These are phyloP conservation scores for Kluyveromyces sp. DNA, from an alignment of 1,139 yeast species.

Conservation along the genomic window DNA sequence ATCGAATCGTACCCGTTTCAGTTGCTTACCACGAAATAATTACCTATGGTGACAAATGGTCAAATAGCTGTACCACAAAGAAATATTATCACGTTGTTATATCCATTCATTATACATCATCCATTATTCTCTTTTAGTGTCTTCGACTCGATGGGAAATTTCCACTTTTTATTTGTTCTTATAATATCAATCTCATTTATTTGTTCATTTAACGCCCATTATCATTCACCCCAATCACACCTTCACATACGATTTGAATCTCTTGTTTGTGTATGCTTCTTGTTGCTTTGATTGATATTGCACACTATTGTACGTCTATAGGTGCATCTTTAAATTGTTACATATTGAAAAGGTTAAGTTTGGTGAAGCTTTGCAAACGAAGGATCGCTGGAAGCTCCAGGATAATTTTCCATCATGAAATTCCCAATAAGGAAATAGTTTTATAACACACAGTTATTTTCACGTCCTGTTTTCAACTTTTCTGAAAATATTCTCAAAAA, in stretches of 20 bases:
- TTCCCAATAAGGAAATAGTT: no score
- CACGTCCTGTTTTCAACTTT: no score
- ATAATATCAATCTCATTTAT: neutral
- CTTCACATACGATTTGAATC: conserved; percentile 7
- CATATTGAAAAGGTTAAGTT: neutral
- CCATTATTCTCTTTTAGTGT: no score
- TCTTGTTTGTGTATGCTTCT: conserved; percentile 6
- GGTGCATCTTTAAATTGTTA: neutral
- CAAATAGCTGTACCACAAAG: no score
- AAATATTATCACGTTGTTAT: no score
- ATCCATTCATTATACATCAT: neutral
- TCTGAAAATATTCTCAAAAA: neutral
- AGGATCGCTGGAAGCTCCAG: no score
- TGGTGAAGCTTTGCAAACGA: neutral
- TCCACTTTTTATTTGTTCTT: neutral
- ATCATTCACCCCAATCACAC: neutral
- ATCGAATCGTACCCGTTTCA: no score
- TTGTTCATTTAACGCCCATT: neutral
- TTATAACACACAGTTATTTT: no score
- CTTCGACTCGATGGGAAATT: no score
- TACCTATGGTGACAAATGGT: no score
- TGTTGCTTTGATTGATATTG: conserved; percentile 9
- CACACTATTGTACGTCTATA: neutral
- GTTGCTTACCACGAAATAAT: no score
- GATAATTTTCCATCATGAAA: no score